phyloP scores from a whole-genome alignment of 2,329 filamentous ascomycete genomes.

The Botrytis cinerea region DNA sequence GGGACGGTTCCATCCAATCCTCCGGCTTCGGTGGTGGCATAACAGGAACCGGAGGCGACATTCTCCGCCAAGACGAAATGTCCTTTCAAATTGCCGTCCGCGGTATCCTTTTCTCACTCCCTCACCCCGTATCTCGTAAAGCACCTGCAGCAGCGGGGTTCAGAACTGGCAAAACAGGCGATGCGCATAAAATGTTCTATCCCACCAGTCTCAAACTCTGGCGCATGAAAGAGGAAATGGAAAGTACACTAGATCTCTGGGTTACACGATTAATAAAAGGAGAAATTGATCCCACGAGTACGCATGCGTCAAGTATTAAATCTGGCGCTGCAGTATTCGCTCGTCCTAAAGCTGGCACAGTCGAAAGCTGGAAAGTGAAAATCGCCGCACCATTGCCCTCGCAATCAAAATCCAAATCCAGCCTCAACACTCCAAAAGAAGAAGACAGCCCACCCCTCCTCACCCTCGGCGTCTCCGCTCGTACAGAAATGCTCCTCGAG shows the following conservation, averaged over 20 bases:
- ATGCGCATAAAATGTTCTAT: slow-evolving; percentile 89
- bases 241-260: slow-evolving; percentile 71
- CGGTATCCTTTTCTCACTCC: slow-evolving; percentile 81
- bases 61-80: slow-evolving; percentile 89
- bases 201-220: slow-evolving; percentile 82
- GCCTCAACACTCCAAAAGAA: slow-evolving; percentile 26
- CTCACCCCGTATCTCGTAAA: slow-evolving; percentile 79
- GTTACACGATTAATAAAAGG: slow-evolving; percentile 61
- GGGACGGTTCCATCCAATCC: slow-evolving; percentile 66
- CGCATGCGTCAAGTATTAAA: slow-evolving; percentile 44
- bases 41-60: slow-evolving; percentile 64
- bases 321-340: slow-evolving; percentile 53
- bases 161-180: slow-evolving; percentile 48
- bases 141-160: slow-evolving; percentile 42
- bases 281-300: slow-evolving; percentile 41
- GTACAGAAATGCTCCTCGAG: slow-evolving; percentile 77
- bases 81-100: slow-evolving; percentile 88
- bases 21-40: slow-evolving; percentile 53
- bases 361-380: slow-evolving; percentile 41
- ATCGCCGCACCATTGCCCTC: not conserved
- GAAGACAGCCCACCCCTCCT: slow-evolving; percentile 47
- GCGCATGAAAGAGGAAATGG: slow-evolving; percentile 79
- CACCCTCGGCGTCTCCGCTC: slow-evolving; percentile 62
- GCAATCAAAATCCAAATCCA: not conserved
- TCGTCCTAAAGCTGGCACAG: slow-evolving; percentile 44